Base-by-base conservation (phyloP, 2,329 filamentous ascomycete species). In the Knufia petricola region DNA sequence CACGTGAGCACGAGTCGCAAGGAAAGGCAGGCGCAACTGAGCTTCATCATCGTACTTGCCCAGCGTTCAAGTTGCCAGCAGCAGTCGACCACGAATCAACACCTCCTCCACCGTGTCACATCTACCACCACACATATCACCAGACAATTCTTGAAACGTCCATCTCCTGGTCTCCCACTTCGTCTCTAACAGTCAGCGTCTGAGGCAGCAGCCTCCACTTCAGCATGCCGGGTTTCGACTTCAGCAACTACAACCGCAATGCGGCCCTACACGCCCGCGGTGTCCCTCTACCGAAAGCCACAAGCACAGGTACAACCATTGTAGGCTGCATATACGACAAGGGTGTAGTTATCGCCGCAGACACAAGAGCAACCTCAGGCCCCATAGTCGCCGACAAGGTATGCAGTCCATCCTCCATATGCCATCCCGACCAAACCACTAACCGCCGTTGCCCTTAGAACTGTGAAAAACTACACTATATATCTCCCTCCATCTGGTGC, bases 171-270 rank as follows among this genome's bases (percentile, higher is more conserved):
- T 12, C 6, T 6, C 26, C 26, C 26, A 19, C 6, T 6, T 4
- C 4, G 17, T 40, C 37, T 9, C 19, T 12, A 9, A 23, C 17
- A 21, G 21, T 9, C 37, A 17, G 6, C n/a, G 21, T 8, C 13
- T 36, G 40, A 43, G 40, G 40, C 24, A 30, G 13, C 15, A 44
- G 41, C 41, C 41, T 44, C 41, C 31, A n/a, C 32, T 13, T 42
- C 46, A 48, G 8, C 62, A 98, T 98, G 92, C 83, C 86, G 62
- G 89, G 89, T 73, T 95, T 95, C 78, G 89, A 96, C 75, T 98
- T 98, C 78, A 94, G 88, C 69, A 98, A 98, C 78, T 92, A 96
- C 81, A 95, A 95, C 79, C 87, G 92, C 76, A 98, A 98, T 80
- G 81, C 85, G 67, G 90, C 90, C 57, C 81, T 98, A 60, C 90